Evolutionary conservation across 495 filamentous ascomycete species (phyloP), one percentile per base, ranked within the genome.

Genomic region (Penicillium flavigenum): DNA sequence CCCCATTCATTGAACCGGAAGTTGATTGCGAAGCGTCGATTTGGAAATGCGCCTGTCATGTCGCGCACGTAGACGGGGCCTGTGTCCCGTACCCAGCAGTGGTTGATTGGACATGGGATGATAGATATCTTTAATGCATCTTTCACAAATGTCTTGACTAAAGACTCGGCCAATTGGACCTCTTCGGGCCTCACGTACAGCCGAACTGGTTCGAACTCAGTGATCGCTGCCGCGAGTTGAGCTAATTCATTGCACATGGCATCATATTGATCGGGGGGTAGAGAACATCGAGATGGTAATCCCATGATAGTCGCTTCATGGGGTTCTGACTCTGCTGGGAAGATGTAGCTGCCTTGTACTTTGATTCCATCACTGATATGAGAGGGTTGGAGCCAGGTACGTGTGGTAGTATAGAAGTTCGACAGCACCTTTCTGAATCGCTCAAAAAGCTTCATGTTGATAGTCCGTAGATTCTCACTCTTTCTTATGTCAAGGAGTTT

Each of bases 1-100:
- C 65, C 63, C 67, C 67, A 70, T 44, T 68, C 67, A 46, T 68
- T 70, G 50, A 70, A 70, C 0, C 62, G 55, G 51, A 68, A 66
- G 46, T 61, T 59, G 8, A 70, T 47, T 1, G 65, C 67, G 45
- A 68, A 60, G 2, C 64, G 60, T 8, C 48, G 47, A 16, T 59
- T 55, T 2, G 48, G 46, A 41, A 47, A 60, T 26, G 31, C 4
- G 4, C 62, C 66, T 17, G 55, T 64, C 11, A 57, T 56, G 44
- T 64, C 57, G 42, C 57, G 64, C 20, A 69, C 56, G 20, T 69
- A 69, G 14, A 69, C 57, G 4, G 66, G 66, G 11, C 66, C 66
- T 17, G 64, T 67, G 47, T 67, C 66, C 39, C 66, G 64, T 0
- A 69, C 66, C 66, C 66, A 69, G 56, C 57, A 61, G 55, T 69